A percentile compares a stretch with the other conserved stretches of the same genome.
phyloP scores from a whole-genome alignment of 2,329 filamentous ascomycete genomes.

The Alternaria brassicicola region DNA sequence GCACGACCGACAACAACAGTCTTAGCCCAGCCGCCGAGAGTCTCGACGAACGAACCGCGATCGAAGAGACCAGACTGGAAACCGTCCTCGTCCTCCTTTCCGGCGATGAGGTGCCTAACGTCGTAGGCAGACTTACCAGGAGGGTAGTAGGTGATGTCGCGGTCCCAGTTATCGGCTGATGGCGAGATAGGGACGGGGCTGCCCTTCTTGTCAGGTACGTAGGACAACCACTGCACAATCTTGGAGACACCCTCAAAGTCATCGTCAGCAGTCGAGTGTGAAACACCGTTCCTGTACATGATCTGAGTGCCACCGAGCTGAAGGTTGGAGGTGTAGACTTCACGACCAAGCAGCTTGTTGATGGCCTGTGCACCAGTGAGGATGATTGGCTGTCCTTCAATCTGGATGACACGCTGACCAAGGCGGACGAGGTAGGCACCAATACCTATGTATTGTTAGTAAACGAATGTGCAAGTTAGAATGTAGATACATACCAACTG shows the following conservation, averaged over 20 bases:
- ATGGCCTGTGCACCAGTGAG: conserved; percentile 95
- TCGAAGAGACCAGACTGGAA: conserved; percentile 95
- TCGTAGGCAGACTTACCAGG: conserved; percentile 87
- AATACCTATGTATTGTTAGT: conserved; percentile 68
- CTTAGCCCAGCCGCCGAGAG: conserved; percentile 94
- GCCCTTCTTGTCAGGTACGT: conserved; percentile 93
- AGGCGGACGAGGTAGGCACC: conserved; percentile 98
- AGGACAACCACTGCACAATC: conserved; percentile 98
- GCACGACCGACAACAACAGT: conserved; percentile 97
- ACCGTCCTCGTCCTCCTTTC: conserved; percentile 82
- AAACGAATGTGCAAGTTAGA: background rate
- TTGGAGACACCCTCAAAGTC: conserved; percentile 98
- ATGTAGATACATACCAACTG: conserved; percentile 69
- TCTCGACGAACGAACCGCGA: conserved; percentile 94
- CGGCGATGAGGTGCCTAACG: conserved; percentile 89
- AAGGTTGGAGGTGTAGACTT: conserved; percentile 98
- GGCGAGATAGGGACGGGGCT: conserved; percentile 91
- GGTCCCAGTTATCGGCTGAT: conserved; percentile 86
- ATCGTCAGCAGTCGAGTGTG: conserved; percentile 96
- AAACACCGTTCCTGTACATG: conserved; percentile 99
- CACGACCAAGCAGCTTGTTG: conserved; percentile 96
- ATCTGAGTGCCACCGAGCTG: conserved; percentile 99
- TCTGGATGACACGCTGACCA: conserved; percentile 97
- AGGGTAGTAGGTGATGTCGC: conserved; percentile 82
- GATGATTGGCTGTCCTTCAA: conserved; percentile 98